Evolutionary conservation across 2,329 filamentous ascomycete species (phyloP), one percentile per base, ranked within the genome.

Genomic region (Torrubiella hemipterigena): DNA sequence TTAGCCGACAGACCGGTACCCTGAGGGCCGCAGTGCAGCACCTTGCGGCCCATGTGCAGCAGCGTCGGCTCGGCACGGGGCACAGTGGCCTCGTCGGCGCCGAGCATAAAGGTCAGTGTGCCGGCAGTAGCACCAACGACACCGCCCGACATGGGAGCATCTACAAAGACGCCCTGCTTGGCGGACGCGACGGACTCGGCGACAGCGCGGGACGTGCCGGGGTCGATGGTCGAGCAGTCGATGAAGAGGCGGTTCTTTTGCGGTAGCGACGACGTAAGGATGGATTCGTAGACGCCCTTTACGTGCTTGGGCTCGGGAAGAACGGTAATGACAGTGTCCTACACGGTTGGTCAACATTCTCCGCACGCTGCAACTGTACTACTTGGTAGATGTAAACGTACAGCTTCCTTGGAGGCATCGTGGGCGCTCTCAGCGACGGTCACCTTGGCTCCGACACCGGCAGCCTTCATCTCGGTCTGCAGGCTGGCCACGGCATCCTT

Each of bases 161-260:
- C 91, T 36, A 95, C 77, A 49, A 96, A 95, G 31, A 67, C 69
- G 32, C 83, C 83, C 49, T 80, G 71, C 2, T 72, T 65, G 2
- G 74, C 73, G 5, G 70, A 69, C 35, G 55, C 38, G 2, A 93
- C 77, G 16, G 69, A 67, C 38, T 75, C 65, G 15, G 86, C 85
- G 5, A 96, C 79, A 42, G 76, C 69, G 23, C 74, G 74, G 2
- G 87, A 95, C 3, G 86, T 84, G 19, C 76, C 75, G 0, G 87
- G 86, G 55, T 96, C 91, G 49, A 98, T 96, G 12, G 91, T 98
- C 4, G 89, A 96, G 55, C 82, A 89, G 56, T 98, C 91, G 50
- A 98, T 91, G 55, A 93, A 95, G 35, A 95, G 60, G 23, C 86
- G 77, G 35, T 78, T 63, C 30, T 67, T 68, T 24, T 63, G 59